Percentiles rank a stretch among this genome's conserved stretches.
Evolutionary conservation across 768 basidiomycete species (phyloP).

Genomic region (Leccinum uliginosum): DNA sequence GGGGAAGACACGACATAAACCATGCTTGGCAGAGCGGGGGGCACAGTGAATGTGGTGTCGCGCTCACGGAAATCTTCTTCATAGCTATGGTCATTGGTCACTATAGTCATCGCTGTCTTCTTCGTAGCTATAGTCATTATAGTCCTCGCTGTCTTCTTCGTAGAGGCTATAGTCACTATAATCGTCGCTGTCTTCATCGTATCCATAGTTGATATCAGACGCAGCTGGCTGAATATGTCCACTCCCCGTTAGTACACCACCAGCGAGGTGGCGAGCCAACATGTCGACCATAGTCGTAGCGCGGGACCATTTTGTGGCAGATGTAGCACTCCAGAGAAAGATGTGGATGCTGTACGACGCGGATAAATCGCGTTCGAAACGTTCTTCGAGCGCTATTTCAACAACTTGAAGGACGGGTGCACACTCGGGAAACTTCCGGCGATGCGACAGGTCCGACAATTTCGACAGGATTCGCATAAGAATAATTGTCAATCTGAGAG

Average conservation of each 20-base stretch:
- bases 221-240: background rate
- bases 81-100: background rate
- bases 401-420: background rate
- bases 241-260: background rate
- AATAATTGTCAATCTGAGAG: background rate
- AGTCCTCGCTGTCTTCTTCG: background rate
- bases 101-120: too few relatives aligned
- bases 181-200: background rate
- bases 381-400: background rate
- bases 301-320: conserved; percentile 10
- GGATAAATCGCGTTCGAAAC: background rate
- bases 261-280: conserved; percentile 4
- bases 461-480: background rate
- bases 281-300: conserved; percentile 13
- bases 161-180: too few relatives aligned
- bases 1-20: background rate
- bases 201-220: background rate
- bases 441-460: too few relatives aligned
- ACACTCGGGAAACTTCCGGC: background rate
- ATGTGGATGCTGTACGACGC: background rate
- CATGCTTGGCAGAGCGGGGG: background rate
- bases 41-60: background rate
- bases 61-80: background rate
- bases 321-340: conserved; percentile 18
- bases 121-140: too few relatives aligned